These are phyloP conservation scores for Lentinula raphanica DNA, from an alignment of 768 basidiomycete genomes.

Conservation along the genomic window DNA sequence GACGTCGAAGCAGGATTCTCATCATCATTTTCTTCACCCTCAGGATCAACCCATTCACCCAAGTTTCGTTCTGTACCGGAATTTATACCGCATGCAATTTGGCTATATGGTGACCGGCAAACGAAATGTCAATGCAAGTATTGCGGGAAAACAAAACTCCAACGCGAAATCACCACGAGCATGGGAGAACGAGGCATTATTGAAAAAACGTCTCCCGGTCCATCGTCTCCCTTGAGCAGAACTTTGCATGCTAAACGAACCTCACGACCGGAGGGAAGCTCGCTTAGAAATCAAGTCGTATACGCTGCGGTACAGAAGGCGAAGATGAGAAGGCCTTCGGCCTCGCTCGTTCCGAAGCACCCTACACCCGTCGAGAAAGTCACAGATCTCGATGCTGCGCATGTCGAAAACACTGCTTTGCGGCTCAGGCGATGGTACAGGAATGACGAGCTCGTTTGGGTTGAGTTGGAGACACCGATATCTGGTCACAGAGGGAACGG, in stretches of 20 bases:
- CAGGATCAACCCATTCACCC: conserved; percentile 20
- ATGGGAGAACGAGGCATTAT: conserved; percentile 40
- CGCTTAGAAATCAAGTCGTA: conserved; percentile 4
- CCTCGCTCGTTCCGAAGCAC: conserved; percentile 29
- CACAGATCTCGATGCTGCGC: conserved; percentile 55
- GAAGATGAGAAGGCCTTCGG: conserved; percentile 19
- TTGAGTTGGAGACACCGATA: conserved; percentile 49
- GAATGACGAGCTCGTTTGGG: conserved; percentile 70
- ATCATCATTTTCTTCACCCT: background rate
- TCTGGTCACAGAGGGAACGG: conserved; percentile 29
- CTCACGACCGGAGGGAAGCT: background rate
- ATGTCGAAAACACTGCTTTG: conserved; percentile 32
- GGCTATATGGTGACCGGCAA: conserved; percentile 59
- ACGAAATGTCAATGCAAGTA: conserved; percentile 71
- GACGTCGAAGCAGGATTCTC: background rate
- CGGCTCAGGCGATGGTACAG: conserved; percentile 58
- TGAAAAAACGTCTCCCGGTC: conserved; percentile 19
- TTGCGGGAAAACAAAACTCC: conserved; percentile 62
- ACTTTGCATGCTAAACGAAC: conserved; percentile 10
- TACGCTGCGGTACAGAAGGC: conserved; percentile 40
- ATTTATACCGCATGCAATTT: conserved; percentile 78
- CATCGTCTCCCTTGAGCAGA: conserved; percentile 19
- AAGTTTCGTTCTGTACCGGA: conserved; percentile 81
- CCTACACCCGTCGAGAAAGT: conserved; percentile 58
- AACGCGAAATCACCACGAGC: conserved; percentile 62